phyloP scores from a whole-genome alignment of 345 rosid genomes.

The Heritiera fomes region DNA sequence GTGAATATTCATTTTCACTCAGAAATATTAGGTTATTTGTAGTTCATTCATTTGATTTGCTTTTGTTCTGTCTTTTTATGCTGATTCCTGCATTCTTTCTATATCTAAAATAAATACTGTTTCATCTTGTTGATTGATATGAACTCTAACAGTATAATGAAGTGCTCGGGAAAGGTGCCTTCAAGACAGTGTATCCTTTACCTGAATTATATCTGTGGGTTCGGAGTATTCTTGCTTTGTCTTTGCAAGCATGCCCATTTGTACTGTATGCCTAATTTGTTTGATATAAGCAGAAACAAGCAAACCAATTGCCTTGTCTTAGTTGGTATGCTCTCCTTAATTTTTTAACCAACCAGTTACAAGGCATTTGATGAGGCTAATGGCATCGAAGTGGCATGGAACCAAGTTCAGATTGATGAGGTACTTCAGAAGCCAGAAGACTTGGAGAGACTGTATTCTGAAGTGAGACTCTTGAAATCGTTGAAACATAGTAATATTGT shows the following conservation, averaged over 20 bases:
- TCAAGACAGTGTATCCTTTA: constrained; percentile 78
- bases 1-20: background rate
- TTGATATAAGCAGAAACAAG: background rate
- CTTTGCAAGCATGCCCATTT: background rate
- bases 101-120: constrained; percentile 1
- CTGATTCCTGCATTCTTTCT: background rate
- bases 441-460: constrained; percentile 86
- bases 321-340: constrained; percentile 32
- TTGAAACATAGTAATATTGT: constrained; percentile 81
- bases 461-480: constrained; percentile 84
- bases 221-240: background rate
- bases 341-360: constrained; percentile 50
- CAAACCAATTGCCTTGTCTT: constrained; percentile 8
- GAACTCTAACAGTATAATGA: constrained; percentile 61
- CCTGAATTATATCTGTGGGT: background rate
- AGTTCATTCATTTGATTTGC: background rate
- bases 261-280: background rate
- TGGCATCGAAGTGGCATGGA: constrained; percentile 99
- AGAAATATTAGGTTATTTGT: background rate
- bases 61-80: background rate
- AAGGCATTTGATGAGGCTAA: constrained; percentile 92
- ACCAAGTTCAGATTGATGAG: constrained; percentile 86
- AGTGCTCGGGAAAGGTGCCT: constrained; percentile 73
- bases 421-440: constrained; percentile 85
- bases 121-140: constrained; percentile 10